Percentiles rank a stretch among this genome's conserved stretches.
Evolutionary conservation across 441 rosid genomes (phyloP).

Genomic region (Gossypium lobatum): DNA sequence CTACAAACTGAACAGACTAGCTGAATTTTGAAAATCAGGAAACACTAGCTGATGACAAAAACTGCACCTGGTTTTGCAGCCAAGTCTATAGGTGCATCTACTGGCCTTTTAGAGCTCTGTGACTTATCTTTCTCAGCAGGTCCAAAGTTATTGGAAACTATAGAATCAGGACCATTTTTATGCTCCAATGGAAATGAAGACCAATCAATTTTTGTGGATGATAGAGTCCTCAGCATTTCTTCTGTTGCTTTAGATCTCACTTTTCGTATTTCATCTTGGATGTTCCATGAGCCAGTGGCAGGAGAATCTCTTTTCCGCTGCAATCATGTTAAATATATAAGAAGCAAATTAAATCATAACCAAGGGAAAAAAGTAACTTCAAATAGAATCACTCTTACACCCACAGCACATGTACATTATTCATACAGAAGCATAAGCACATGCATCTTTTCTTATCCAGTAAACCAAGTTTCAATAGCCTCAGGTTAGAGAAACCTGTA

Average conservation of each 20-base stretch:
- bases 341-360: conserved; percentile 11
- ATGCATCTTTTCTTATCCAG: not conserved
- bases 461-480: not conserved
- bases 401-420: conserved; percentile 4
- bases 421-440: not conserved
- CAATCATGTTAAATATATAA: conserved; percentile 29
- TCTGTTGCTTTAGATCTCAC: conserved; percentile 87
- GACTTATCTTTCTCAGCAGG: conserved; percentile 21
- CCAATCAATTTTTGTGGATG: conserved; percentile 44
- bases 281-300: conserved; percentile 65
- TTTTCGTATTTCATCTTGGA: conserved; percentile 77
- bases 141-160: conserved; percentile 23
- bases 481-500: not conserved
- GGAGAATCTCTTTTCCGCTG: conserved; percentile 53
- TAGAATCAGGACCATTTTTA: conserved; percentile 27
- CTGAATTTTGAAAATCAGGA: not conserved
- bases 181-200: conserved; percentile 34
- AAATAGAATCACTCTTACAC: not conserved
- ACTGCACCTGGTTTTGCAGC: conserved; percentile 29
- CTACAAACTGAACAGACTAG: conserved; percentile 3
- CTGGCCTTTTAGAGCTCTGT: conserved; percentile 17
- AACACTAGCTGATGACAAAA: not conserved
- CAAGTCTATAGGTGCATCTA: conserved; percentile 29
- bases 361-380: conserved; percentile 1
- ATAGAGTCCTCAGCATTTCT: conserved; percentile 55